Evolutionary conservation across 2,329 filamentous ascomycete genomes (phyloP), one percentile per base, ranked within the genome.

Genomic region (Fusarium sp.): DNA sequence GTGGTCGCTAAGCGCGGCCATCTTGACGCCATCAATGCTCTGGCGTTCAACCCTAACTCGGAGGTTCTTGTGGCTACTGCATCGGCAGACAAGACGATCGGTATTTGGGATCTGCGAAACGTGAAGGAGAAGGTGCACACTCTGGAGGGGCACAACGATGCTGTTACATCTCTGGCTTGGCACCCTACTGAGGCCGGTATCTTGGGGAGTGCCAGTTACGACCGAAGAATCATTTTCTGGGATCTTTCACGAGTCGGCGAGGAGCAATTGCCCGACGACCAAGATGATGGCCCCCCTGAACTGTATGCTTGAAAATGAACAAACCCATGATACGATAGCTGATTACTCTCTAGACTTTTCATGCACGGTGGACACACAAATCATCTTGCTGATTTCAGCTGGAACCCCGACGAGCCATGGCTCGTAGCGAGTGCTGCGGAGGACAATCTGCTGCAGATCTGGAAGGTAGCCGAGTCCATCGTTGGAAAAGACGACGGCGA

Each of bases 331-430:
- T 36, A 57, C 25, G 46, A 67, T 74, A 64, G 73, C 64, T 64
- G 42, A 57, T 35, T 5, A 15, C 19, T 21, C 6, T 31, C 49
- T 56, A 93, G 91, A 42, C 80, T 99, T 2, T 99, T 99, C 78
- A 98, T 99, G 93, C 95, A 99, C 71, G 95, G 95, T 59, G 95
- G 95, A 29, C 96, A 99, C 79, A 99, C 95, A 10, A 97, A 97
- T 78, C 90, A 96, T 66, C 87, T 99, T 60, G 93, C 92, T 32
- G 96, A 99, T 77, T 99, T 99, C 72, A 94, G 90, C 78, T 99
- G 94, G 94, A 99, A 99, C 77, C 87, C 88, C 67, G 97, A 96
- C 73, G 93, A 97, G 71, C 93, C 94, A 5, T 99, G 96, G 96
- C 86, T 97, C 51, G 91, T 99, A 66, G 93, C 93, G 75, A 96